Evolutionary conservation across 352 stramenopile species (phyloP), one percentile per base, ranked within the genome.

Genomic region (Thalassiosira allenii): DNA sequence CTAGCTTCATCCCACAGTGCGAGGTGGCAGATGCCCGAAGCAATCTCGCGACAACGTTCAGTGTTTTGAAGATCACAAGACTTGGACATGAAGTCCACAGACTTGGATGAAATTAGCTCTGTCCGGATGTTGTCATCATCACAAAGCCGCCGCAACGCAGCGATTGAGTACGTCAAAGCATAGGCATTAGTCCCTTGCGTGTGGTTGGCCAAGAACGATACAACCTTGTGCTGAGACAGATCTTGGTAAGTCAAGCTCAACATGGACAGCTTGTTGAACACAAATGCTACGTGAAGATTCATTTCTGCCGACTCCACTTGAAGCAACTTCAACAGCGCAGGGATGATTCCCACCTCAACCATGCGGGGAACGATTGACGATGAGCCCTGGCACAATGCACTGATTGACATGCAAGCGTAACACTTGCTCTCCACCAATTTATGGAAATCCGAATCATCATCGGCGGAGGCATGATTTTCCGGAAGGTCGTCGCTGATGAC

Each of bases 201-300:
- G 23, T 74, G 47, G 12, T 75, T 65, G 9, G 61, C 44, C 44
- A 88, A 65, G 8, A 43, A 32, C 56, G 64, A 71, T 49, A 58
- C 44, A 22, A 74, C 25, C 62, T 73, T n/a, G n/a, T 83, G 22
- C 23, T 61, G 29, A 33, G 25, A 53, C 2, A 84, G 43, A 17
- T 90, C 84, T 41, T 93, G 89, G 41, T 96, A 88, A 27, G 95
- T 93, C 11, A 68, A 79, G 17, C 87, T 87, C 70, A 96, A 94
- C 74, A 94, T 94, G 3, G 96, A 91, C 22, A 99, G 91, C 78
- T 98, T 98, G 25, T 95, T 96, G 12, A 98, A 89, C 6, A 95
- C 91, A 76, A 97, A 98, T 29, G 95, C 94, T 0, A 96, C 94
- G 72, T 98, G 96, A 71, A 98, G 97, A 17, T 95, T 93, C 40